Conservation (phyloP, 176 grass and related monocot genomes). For the Alloteropsis semialata region DNA sequence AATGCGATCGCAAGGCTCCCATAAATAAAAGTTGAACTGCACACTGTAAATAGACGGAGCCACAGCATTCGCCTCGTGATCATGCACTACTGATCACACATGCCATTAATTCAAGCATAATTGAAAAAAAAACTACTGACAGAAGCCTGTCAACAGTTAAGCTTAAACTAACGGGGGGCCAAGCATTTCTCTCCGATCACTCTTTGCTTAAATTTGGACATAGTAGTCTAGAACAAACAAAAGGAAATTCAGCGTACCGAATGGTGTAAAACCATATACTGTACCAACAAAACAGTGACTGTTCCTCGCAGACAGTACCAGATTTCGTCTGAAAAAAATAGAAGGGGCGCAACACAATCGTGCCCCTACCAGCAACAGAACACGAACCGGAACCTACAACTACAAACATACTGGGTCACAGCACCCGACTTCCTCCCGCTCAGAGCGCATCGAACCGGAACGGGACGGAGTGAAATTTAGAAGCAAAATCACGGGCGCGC, state of each 20-base stretch:
- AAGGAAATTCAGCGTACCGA: no score
- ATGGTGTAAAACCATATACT: background rate
- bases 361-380: background rate
- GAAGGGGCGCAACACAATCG: background rate
- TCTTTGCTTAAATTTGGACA: background rate
- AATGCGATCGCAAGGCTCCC: background rate
- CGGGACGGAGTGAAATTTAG: background rate
- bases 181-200: background rate
- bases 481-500: background rate
- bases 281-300: background rate
- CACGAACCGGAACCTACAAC: background rate
- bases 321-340: background rate
- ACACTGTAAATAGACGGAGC: background rate
- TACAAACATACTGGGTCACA: no score
- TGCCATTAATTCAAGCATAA: background rate
- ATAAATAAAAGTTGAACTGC: background rate
- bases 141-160: background rate
- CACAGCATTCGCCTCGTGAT: background rate
- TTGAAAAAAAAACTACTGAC: background rate
- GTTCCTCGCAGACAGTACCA: background rate
- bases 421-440: background rate
- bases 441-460: background rate
- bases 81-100: background rate
- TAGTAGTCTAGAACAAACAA: background rate
- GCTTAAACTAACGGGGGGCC: background rate